Evolutionary conservation across 2,329 filamentous ascomycete species (phyloP).

Genomic region (Cercospora beticola): DNA sequence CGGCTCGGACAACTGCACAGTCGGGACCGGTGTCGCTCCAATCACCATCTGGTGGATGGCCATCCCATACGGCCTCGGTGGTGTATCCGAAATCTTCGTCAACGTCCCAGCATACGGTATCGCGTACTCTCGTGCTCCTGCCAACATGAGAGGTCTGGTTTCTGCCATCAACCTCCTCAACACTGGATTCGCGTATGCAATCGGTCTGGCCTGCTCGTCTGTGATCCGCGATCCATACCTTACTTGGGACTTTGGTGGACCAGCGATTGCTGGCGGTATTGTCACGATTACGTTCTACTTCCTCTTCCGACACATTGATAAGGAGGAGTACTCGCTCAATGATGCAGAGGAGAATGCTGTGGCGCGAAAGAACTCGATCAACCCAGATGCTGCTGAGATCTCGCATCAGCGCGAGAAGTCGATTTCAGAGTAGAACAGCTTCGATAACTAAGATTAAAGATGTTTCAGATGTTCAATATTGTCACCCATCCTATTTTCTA

Average conservation of each 20-base stretch:
- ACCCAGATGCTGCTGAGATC: not conserved
- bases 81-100: conserved; percentile 45
- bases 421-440: not conserved
- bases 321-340: conserved; percentile 31
- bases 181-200: conserved; percentile 42
- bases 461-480: not conserved
- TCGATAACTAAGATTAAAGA: not conserved
- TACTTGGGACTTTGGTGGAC: conserved; percentile 52
- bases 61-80: conserved; percentile 40
- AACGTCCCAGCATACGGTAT: conserved; percentile 49
- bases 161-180: conserved; percentile 46
- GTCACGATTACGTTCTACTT: conserved; percentile 53
- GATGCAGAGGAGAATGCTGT: conserved; percentile 15
- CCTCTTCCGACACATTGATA: conserved; percentile 46
- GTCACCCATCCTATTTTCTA: not conserved
- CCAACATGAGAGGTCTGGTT: conserved; percentile 46
- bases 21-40: conserved; percentile 38
- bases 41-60: conserved; percentile 48
- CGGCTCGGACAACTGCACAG: conserved; percentile 39
- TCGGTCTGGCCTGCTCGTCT: conserved; percentile 42
- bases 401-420: not conserved
- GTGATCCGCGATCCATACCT: conserved; percentile 50
- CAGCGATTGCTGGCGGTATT: conserved; percentile 49
- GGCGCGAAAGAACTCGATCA: not conserved
- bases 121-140: conserved; percentile 46